phyloP scores from a whole-genome alignment of 768 basidiomycete species.

The Leccinum subgranulosum region DNA sequence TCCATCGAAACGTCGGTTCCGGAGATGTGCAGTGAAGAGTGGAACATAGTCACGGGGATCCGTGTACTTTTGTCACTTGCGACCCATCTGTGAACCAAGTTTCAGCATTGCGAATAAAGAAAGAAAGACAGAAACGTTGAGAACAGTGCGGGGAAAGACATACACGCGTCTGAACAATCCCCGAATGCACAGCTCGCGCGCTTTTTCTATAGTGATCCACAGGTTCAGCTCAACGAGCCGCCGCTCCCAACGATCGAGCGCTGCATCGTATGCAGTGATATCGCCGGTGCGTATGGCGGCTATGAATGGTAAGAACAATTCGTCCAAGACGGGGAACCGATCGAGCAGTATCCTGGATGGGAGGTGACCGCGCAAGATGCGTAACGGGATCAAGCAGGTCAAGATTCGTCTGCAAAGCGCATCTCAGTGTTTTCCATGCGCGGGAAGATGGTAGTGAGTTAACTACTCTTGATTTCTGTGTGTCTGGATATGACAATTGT shows the following conservation, averaged over 20 bases:
- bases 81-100: no score
- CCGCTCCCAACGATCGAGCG: slow-evolving; percentile 67
- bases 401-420: slow-evolving; percentile 68
- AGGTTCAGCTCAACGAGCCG: slow-evolving; percentile 83
- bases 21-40: no score
- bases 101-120: no score
- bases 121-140: no score
- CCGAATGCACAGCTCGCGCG: no score
- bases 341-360: slow-evolving; percentile 70
- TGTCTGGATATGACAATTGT: slow-evolving; percentile 70
- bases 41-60: no score
- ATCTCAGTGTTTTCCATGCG: neutral
- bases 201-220: no score
- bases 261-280: slow-evolving; percentile 73
- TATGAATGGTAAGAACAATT: slow-evolving; percentile 80
- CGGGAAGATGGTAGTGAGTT: neutral
- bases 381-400: slow-evolving; percentile 86
- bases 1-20: no score
- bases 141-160: no score
- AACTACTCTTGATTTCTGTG: slow-evolving; percentile 81
- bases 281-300: slow-evolving; percentile 75
- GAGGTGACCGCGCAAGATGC: slow-evolving; percentile 82
- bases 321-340: slow-evolving; percentile 68
- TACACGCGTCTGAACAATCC: no score
- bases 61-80: no score